Evolutionary conservation across 2,329 filamentous ascomycete genomes (phyloP).

Genomic region (Neofusicoccum parvum): DNA sequence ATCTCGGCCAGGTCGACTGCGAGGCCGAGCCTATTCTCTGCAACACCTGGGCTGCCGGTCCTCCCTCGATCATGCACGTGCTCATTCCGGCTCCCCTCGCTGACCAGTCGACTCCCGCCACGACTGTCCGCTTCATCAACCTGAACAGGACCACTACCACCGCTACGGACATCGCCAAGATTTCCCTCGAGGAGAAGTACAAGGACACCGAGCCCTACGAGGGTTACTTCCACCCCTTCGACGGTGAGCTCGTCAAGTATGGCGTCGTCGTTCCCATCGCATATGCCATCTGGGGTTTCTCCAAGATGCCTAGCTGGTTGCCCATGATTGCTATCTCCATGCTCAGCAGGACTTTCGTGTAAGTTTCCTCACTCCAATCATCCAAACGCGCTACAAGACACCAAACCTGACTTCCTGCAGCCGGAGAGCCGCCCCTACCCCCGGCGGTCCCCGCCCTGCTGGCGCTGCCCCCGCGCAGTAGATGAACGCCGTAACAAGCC

Average conservation of each 20-base stretch:
- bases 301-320: conserved; percentile 67
- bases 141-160: conserved; percentile 72
- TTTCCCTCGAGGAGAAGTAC: conserved; percentile 63
- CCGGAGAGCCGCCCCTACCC: conserved; percentile 7
- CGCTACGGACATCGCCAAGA: conserved; percentile 62
- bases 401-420: not conserved
- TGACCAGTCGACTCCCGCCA: conserved; percentile 64
- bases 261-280: conserved; percentile 65
- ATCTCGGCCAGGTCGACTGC: conserved; percentile 72
- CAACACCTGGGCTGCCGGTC: conserved; percentile 69
- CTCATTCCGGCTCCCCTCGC: conserved; percentile 60
- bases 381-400: not conserved
- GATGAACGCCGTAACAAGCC: not conserved
- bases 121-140: conserved; percentile 65
- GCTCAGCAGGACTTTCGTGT: conserved; percentile 75
- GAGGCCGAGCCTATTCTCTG: conserved; percentile 74
- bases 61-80: conserved; percentile 68
- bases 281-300: conserved; percentile 66
- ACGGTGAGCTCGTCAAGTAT: conserved; percentile 66
- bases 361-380: conserved; percentile 43
- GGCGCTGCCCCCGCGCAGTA: conserved; percentile 17
- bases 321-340: conserved; percentile 78
- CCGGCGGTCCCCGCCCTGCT: not conserved
- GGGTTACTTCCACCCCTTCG: conserved; percentile 75
- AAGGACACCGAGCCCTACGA: conserved; percentile 57